Evolutionary conservation across 352 stramenopile genomes (phyloP), one percentile per base, ranked within the genome.

Genomic region (Globisporangium polare): DNA sequence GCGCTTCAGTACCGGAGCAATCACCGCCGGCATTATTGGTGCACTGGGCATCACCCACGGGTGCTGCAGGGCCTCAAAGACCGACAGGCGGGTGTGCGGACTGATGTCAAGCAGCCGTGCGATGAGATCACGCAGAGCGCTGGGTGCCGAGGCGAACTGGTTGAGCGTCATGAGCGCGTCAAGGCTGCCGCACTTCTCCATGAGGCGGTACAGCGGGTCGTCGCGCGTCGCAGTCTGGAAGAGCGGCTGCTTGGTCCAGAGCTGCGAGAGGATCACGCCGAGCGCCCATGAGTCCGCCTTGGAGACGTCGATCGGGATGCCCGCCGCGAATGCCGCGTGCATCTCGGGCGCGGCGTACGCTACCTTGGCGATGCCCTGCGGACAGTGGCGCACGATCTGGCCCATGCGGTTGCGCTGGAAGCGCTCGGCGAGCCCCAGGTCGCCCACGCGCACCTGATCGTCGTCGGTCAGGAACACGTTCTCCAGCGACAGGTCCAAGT

Each of bases 401-500:
- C 77, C 75, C 35, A 62, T 52, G 27, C 58, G 62, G 22, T 67
- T 51, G 42, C 63, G 53, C 20, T 63, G 18, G n/a, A 79, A 66
- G 47, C 63, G 69, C 53, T 76, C 66, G 15, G 92, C 92, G 35
- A 97, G 78, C 24, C 90, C 95, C 71, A 98, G 90, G 69, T 98
- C 95, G 41, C 94, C 94, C 7, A 98, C 58, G 26, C 85, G 80
- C 18, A 79, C 73, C 39, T 92, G 77, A 35, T 89, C 89, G 5
- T 77, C 78, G 26, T 83, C 86, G 29, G 90, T 94, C 27, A 98
- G 62, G 42, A 98, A 90, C 71, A 97, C 83, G 68, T 98, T 98
- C 68, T 98, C 95, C 9, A 98, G 80, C 54, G 97, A 98, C 37
- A 98, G 60, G 67, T 98, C 95, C 53, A 96, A 78, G 73, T 98